Base-by-base conservation (phyloP, 495 filamentous ascomycete genomes). In the Xylaria intraflava region DNA sequence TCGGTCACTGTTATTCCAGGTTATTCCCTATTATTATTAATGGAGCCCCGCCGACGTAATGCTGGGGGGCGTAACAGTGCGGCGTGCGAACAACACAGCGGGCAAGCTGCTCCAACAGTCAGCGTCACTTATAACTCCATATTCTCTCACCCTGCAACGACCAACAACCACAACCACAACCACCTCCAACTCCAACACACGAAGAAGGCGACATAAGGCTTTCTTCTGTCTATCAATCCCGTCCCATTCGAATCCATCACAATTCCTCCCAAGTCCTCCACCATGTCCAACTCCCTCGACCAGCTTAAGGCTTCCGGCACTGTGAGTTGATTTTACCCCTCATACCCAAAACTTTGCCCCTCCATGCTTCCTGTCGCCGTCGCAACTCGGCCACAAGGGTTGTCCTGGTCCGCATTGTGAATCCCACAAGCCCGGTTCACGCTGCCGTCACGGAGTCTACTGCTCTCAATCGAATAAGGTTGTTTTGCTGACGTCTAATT, bases 291-390 rank as follows among this genome's bases (percentile, higher is more conserved):
- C 72, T 89, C 92, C 74, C 84, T 98, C 56, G 93, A 97, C 64
- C 90, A 97, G 78, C 81, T 98, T 64, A 98, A 98, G 80, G 84
- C 87, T 72, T 76, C 87, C 67, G 94, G 93, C 83, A 98, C 93
- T 60, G 89, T 94, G 80, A 70, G 89, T 86, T 53, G 14, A 14
- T 17, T 53, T 64, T 69, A 70, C 73, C 72, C 72, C 71, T 62
- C 67, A 58, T 51, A 47, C 62, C 38, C 9, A 9, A 57, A 55
- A 56, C 46, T 43, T 44, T 62, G 44, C 54, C 65, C 66, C 64
- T 63, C 66, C 58, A 66, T 33, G 35, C 44, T 40, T 36, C 20
- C n/a, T n/a, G 20, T 30, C 39, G 19, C 60, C 59, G 59, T 65
- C 53, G 60, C 50, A 40, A 24, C 35, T 26, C 19, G 33, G 17